phyloP scores from a whole-genome alignment of 2,329 filamentous ascomycete species.

The Pseudogymnoascus sp. region DNA sequence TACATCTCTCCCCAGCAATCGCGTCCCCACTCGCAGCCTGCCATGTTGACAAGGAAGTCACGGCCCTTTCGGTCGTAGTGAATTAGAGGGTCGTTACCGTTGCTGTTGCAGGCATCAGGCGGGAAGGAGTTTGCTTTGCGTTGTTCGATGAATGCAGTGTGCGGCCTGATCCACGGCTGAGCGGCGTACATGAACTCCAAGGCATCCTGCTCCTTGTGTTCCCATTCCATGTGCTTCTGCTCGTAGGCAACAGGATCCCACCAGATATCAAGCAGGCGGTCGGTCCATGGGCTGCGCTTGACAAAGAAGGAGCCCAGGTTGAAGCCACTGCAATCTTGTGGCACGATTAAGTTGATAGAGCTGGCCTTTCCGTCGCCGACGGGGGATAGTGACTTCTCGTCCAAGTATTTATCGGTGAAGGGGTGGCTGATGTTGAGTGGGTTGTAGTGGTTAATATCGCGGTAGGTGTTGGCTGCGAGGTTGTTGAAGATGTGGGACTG shows the following conservation, averaged over 20 bases:
- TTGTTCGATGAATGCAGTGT: constrained; percentile 82
- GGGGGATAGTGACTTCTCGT: constrained; percentile 61
- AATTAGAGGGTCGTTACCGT: constrained; percentile 63
- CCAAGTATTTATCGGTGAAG: constrained; percentile 64
- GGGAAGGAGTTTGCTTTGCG: constrained; percentile 94
- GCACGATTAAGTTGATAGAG: constrained; percentile 80
- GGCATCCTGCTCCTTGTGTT: constrained; percentile 96
- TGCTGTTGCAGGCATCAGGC: constrained; percentile 75
- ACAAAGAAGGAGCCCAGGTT: constrained; percentile 96
- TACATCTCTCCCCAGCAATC: constrained; percentile 99
- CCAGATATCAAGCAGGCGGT: constrained; percentile 89
- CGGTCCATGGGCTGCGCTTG: constrained; percentile 76
- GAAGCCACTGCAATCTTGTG: constrained; percentile 93
- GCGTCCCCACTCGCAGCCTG: constrained; percentile 90
- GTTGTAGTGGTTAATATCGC: constrained; percentile 95
- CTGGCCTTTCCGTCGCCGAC: constrained; percentile 67
- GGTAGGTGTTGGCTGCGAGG: constrained; percentile 67
- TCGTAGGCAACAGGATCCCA: constrained; percentile 98
- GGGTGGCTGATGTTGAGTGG: constrained; percentile 90
- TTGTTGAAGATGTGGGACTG: constrained; percentile 85
- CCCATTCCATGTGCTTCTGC: constrained; percentile 98
- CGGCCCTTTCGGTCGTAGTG: constrained; percentile 81
- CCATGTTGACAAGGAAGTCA: constrained; percentile 97
- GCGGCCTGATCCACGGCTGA: constrained; percentile 86
- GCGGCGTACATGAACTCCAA: constrained; percentile 84